Evolutionary conservation across 495 filamentous ascomycete species (phyloP).

Genomic region (Neurospora sp.): DNA sequence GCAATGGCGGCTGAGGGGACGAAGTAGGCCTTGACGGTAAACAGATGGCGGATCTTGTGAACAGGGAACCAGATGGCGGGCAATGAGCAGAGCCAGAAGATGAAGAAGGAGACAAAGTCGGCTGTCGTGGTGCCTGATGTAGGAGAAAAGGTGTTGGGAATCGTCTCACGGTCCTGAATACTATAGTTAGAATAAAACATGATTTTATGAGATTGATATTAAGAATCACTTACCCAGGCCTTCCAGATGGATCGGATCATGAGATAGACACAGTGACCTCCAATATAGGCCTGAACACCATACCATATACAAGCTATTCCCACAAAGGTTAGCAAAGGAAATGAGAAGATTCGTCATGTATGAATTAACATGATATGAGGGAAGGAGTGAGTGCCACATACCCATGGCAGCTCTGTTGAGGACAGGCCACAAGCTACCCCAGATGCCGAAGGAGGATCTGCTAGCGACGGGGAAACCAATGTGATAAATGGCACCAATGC

Average conservation of each 20-base stretch:
- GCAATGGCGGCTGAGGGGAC: constrained; percentile 75
- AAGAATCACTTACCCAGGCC: constrained; percentile 28
- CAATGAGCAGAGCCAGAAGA: constrained; percentile 74
- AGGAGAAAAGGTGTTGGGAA: constrained; percentile 58
- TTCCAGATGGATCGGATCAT: constrained; percentile 81
- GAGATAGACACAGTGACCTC: constrained; percentile 68
- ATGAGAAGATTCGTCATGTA: background rate
- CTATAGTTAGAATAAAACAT: constrained; percentile 4
- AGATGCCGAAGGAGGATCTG: constrained; percentile 73
- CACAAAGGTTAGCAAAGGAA: constrained; percentile 1
- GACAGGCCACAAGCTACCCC: constrained; percentile 82
- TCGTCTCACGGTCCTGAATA: constrained; percentile 32
- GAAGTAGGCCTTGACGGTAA: constrained; percentile 82
- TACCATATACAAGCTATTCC: constrained; percentile 63
- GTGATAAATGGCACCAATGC: constrained; percentile 84
- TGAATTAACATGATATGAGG: background rate
- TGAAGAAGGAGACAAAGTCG: constrained; percentile 69
- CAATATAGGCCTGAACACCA: constrained; percentile 79
- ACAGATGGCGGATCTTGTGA: constrained; percentile 70
- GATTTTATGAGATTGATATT: background rate
- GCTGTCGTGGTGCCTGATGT: constrained; percentile 61
- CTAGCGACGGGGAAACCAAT: constrained; percentile 76
- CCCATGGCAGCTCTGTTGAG: constrained; percentile 82
- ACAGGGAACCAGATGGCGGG: constrained; percentile 80
- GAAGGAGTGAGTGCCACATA: constrained; percentile 8